Conservation (phyloP, 371 early-diverging fungal species). For the Mortierella polycephala region DNA sequence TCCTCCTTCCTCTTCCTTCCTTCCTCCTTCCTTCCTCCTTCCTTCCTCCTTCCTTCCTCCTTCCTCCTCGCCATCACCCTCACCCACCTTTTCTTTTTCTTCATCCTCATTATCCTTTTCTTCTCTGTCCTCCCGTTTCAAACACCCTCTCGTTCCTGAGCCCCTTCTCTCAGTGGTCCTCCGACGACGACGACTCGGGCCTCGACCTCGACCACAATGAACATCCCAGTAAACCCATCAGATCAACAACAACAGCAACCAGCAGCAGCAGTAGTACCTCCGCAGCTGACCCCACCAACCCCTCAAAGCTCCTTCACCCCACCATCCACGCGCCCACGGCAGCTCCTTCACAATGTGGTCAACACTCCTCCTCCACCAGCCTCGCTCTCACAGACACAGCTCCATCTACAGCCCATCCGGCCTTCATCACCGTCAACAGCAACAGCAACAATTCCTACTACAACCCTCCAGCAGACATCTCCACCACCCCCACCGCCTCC, state of each 20-base stretch:
- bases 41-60: no score
- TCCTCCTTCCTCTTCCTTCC: no score
- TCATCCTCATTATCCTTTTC: no score
- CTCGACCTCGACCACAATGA: no score
- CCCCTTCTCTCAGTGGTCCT: no score
- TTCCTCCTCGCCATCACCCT: no score
- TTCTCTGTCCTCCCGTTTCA: no score
- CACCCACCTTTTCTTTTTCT: no score
- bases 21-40: no score
- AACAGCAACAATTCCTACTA: neutral
- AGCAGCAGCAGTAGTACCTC: conserved; percentile 6
- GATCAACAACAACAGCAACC: conserved; percentile 16
- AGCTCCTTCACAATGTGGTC: conserved; percentile 51
- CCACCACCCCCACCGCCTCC: conserved; percentile 37
- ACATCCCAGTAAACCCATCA: no score
- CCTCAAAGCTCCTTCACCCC: conserved; percentile 46
- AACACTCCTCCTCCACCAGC: conserved; percentile 45
- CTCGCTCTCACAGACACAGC: conserved; percentile 40
- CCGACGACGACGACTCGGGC: no score
- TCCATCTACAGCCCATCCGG: conserved; percentile 33
- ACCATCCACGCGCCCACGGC: conserved; percentile 48
- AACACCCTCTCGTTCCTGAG: no score
- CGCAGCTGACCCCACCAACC: conserved; percentile 22
- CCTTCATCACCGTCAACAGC: conserved; percentile 16
- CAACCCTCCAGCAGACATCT: conserved; percentile 16